A percentile compares a stretch with the other conserved stretches of the same genome.
Conservation (phyloP, 2,329 filamentous ascomycete species). For the Phyllosticta citribraziliensis region DNA sequence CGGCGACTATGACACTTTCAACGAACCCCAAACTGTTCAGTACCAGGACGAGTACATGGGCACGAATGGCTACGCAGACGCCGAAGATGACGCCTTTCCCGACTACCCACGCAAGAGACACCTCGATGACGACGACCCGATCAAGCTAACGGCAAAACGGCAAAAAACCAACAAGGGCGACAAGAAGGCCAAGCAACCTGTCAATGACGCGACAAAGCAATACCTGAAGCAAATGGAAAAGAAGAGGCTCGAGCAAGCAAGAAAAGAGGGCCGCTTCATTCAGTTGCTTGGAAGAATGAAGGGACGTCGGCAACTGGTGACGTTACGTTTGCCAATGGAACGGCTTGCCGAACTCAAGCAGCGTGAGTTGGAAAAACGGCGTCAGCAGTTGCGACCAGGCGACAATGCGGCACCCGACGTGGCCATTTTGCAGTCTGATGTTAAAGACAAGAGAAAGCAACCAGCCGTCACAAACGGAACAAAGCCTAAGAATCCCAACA, state of each 20-base stretch:
- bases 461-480: constrained; percentile 11
- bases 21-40: not conserved
- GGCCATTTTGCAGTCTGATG: constrained; percentile 29
- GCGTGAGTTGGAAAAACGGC: constrained; percentile 21
- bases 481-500: constrained; percentile 24
- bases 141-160: constrained; percentile 17
- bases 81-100: constrained; percentile 20
- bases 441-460: constrained; percentile 14
- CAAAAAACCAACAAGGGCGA: constrained; percentile 26
- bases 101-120: constrained; percentile 21
- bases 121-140: constrained; percentile 19
- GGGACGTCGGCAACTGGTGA: constrained; percentile 35
- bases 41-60: constrained; percentile 12
- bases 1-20: constrained; percentile 7
- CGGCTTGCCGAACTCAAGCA: constrained; percentile 28
- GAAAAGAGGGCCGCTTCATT: constrained; percentile 35
- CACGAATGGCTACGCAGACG: constrained; percentile 18
- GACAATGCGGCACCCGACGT: constrained; percentile 16
- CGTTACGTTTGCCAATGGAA: constrained; percentile 26
- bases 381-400: constrained; percentile 10
- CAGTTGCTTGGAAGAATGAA: constrained; percentile 37
- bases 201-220: constrained; percentile 36
- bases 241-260: constrained; percentile 32
- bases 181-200: constrained; percentile 24
- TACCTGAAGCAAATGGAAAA: constrained; percentile 39